phyloP scores from a whole-genome alignment of 2,329 filamentous ascomycete species.

The Fusarium chaquense region DNA sequence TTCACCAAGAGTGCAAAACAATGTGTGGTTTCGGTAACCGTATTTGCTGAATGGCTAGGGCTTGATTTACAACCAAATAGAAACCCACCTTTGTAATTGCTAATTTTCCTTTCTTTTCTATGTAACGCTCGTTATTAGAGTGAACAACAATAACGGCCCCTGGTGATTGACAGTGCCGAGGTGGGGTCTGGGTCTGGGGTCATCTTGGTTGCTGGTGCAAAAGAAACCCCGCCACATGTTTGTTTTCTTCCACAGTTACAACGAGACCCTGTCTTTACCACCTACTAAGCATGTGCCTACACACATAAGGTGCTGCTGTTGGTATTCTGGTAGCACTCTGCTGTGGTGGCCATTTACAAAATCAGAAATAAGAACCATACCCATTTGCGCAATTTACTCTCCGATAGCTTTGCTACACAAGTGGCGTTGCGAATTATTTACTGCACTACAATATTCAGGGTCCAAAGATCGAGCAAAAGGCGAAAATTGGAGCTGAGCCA shows the following conservation, averaged over 20 bases:
- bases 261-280: constrained; percentile 5
- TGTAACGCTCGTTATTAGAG: constrained; percentile 3
- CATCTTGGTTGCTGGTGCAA: constrained; percentile 37
- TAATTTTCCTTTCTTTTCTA: background rate
- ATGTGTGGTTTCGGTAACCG: background rate
- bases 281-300: too few relatives aligned
- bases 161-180: background rate
- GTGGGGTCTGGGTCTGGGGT: constrained; percentile 38
- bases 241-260: constrained; percentile 35
- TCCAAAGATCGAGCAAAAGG: constrained; percentile 14
- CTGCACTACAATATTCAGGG: constrained; percentile 11
- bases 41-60: background rate
- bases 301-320: background rate
- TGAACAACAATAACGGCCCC: constrained; percentile 5
- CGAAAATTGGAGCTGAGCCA: constrained; percentile 45
- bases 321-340: background rate
- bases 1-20: background rate
- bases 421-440: background rate
- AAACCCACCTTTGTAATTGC: background rate
- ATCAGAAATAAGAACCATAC: background rate
- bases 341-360: background rate
- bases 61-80: too few relatives aligned
- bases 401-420: background rate
- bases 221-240: constrained; percentile 43
- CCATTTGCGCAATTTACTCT: background rate